Base-by-base conservation (phyloP, 352 stramenopile species). In the Globisporangium spiculum region DNA sequence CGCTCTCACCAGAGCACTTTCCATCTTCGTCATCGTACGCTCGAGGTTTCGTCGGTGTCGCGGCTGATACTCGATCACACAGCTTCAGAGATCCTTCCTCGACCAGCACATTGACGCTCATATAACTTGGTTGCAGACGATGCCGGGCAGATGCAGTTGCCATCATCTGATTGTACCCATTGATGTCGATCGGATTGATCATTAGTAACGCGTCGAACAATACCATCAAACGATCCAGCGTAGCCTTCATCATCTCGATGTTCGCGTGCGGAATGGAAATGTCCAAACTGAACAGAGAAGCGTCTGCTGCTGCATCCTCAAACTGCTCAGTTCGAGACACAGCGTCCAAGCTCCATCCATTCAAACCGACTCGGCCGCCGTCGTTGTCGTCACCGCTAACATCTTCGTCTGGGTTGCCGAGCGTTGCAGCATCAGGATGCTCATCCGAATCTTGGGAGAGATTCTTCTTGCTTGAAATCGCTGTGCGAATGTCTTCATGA, bases 181-280 rank as follows among this genome's bases (percentile, higher is more conserved):
- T 88, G 63, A 96, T 78, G 66, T 96, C 89, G 44, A 95, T 90
- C 1, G 89, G 89, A 66, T 93, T 95, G 56, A 96, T 96, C 80
- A 91, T 89, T 67, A 96, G 62, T 1, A 96, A 71, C 12, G 87
- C 85, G 66, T 96, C 89, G 67, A 93, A 92, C 3, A 96, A 70
- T 26, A 96, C 79, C 81, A 96, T 90, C 50, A 96, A 71, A 2
- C 89, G 84, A 63, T 92, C 86, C 54, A 93, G 73, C 12, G 83
- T 88, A 4, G 77, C 63, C 65, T 94, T 94, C 36, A 79, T 80
- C 41, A 96, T 71, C 7, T 83, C 71, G 32, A 89, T 71, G 24
- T 70, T 84, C 0, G 87, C 81, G 27, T 76, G 75, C 1, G 85
- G 86, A 9, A 96, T 76, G 0, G 62, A 61, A 18, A 96, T 82